Evolutionary conservation across 129 eudicot genomes (phyloP).

Genomic region (Arctium minus): DNA sequence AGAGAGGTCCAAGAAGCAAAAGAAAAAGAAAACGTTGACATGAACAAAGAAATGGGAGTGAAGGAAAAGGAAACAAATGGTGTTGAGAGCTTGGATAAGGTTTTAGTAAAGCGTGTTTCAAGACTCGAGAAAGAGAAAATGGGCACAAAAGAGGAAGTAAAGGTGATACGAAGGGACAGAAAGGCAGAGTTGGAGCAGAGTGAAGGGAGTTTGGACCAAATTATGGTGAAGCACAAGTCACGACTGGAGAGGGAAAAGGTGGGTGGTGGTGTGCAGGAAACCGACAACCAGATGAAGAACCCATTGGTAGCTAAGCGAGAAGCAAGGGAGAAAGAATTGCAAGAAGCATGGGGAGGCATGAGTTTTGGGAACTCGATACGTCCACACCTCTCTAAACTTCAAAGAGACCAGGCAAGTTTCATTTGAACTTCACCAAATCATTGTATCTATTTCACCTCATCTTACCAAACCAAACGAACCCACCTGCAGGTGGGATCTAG

Average conservation of each 20-base stretch:
- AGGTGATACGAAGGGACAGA: conserved; percentile 20
- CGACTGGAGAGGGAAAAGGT: conserved; percentile 73
- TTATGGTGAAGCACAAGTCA: conserved; percentile 58
- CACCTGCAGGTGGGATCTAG: neutral
- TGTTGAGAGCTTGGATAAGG: conserved; percentile 57
- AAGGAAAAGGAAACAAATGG: conserved; percentile 11
- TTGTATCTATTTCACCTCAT: too few species aligned
- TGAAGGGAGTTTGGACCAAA: conserved; percentile 69
- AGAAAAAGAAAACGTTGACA: conserved; percentile 68
- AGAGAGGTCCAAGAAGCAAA: conserved; percentile 76
- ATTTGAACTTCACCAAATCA: neutral
- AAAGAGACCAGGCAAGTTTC: conserved; percentile 74
- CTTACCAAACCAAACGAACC: neutral
- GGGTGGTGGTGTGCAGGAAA: conserved; percentile 31
- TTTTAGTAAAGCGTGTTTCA: conserved; percentile 76
- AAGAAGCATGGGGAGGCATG: conserved; percentile 93
- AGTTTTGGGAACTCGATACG: conserved; percentile 78
- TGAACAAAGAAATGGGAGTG: conserved; percentile 32
- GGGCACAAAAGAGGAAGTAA: conserved; percentile 29
- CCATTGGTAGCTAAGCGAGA: conserved; percentile 47
- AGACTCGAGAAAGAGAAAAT: conserved; percentile 75
- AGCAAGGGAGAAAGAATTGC: conserved; percentile 79
- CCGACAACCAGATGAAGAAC: conserved; percentile 22
- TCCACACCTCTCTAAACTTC: conserved; percentile 74
- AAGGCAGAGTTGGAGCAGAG: conserved; percentile 24